phyloP scores from a whole-genome alignment of 257 asterid species.

The Rehmannia glutinosa region DNA sequence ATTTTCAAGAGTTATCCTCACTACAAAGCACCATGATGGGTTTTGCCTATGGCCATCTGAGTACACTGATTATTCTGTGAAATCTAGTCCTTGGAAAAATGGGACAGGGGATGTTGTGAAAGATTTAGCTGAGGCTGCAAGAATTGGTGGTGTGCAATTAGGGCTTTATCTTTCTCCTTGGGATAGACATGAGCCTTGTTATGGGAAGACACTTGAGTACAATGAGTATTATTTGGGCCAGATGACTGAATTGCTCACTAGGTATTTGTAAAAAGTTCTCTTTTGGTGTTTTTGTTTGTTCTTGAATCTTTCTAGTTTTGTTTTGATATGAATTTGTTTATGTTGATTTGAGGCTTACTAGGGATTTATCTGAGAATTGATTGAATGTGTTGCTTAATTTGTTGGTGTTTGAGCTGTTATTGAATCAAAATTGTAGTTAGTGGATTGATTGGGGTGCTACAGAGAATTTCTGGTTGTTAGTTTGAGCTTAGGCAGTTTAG shows the following conservation, averaged over 20 bases:
- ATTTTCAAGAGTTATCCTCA: slow-evolving; percentile 59
- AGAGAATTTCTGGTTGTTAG: not conserved
- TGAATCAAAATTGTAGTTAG: not conserved
- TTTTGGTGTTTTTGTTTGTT: not conserved
- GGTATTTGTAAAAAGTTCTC: slow-evolving; percentile 31
- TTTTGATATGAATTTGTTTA: not conserved
- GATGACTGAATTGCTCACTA: slow-evolving; percentile 89
- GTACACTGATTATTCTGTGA: slow-evolving; percentile 82
- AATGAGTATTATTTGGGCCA: slow-evolving; percentile 88
- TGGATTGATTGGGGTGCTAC: not conserved
- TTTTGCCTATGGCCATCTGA: slow-evolving; percentile 93
- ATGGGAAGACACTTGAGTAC: slow-evolving; percentile 73
- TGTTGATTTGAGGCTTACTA: not conserved
- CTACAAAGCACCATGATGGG: slow-evolving; percentile 96
- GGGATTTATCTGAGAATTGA: too few species aligned
- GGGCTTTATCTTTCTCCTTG: slow-evolving; percentile 97
- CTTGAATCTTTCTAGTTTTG: not conserved
- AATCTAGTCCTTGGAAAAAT: slow-evolving; percentile 79
- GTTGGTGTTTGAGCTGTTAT: not conserved
- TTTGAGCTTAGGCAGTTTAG: not conserved
- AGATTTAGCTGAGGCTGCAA: slow-evolving; percentile 72
- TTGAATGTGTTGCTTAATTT: not conserved
- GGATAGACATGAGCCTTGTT: slow-evolving; percentile 85
- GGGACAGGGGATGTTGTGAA: slow-evolving; percentile 80
- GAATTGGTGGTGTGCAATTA: slow-evolving; percentile 51